Percentiles rank a stretch among this genome's conserved stretches.
These are phyloP conservation scores for Capronia coronata DNA, from an alignment of 2,329 filamentous ascomycete species.

Conservation along the genomic window DNA sequence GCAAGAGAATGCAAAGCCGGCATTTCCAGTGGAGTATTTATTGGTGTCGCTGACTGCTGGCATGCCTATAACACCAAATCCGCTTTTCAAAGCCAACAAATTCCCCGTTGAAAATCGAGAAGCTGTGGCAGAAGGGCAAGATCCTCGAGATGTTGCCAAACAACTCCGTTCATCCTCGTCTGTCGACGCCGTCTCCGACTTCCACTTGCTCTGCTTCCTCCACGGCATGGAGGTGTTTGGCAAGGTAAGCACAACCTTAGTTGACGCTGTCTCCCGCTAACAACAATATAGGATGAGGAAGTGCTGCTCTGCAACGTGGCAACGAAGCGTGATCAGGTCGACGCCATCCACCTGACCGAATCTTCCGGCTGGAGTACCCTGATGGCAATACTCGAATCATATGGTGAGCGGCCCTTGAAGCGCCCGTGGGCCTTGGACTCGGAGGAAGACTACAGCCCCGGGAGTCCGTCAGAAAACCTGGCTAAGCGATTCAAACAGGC, in stretches of 20 bases:
- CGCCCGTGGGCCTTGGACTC: conserved; percentile 32
- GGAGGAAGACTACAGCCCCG: conserved; percentile 38
- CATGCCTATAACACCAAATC: conserved; percentile 74
- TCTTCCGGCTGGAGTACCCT: conserved; percentile 91
- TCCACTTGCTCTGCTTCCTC: conserved; percentile 87
- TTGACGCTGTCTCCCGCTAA: conserved; percentile 23
- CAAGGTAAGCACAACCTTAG: conserved; percentile 56
- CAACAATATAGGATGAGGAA: conserved; percentile 68
- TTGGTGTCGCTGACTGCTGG: conserved; percentile 94
- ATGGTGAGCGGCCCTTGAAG: conserved; percentile 70
- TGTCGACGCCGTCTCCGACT: conserved; percentile 73
- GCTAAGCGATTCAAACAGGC: conserved; percentile 60
- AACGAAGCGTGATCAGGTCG: conserved; percentile 69
- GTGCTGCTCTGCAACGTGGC: conserved; percentile 78
- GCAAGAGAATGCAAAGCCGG: conserved; percentile 92
- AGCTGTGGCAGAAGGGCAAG: conserved; percentile 76
- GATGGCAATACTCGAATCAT: conserved; percentile 80
- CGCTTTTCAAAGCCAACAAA: conserved; percentile 61
- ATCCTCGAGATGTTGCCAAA: conserved; percentile 62
- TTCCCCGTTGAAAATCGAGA: conserved; percentile 93
- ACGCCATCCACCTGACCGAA: conserved; percentile 75
- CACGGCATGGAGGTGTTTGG: conserved; percentile 72
- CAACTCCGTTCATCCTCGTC: conserved; percentile 62
- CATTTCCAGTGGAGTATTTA: conserved; percentile 93
- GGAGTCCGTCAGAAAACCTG: conserved; percentile 49